Percentiles rank a stretch among this genome's conserved stretches.
Evolutionary conservation across 225 moss, liverwort and hornwort genomes (phyloP).

Genomic region (Rhytidiadelphus loreus): DNA sequence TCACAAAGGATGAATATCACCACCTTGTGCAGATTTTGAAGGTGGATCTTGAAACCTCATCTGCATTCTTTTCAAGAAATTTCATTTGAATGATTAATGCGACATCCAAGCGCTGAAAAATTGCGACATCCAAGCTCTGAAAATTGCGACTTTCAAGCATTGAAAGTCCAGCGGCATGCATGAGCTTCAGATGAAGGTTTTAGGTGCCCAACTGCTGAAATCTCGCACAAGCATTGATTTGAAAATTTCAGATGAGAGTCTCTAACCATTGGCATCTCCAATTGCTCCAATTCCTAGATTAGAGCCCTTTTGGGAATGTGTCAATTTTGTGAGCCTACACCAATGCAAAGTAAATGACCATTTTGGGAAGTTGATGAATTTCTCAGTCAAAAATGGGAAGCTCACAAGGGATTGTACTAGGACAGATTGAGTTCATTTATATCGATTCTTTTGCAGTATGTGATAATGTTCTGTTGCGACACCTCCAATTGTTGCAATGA

Average conservation of each 20-base stretch:
- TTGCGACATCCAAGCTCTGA: not conserved
- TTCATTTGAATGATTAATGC: not conserved
- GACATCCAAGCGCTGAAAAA: not conserved
- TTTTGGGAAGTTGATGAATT: not conserved
- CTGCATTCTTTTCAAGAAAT: not conserved
- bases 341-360: not conserved
- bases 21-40: not conserved
- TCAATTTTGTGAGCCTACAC: not conserved
- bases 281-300: not conserved
- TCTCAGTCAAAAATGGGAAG: not conserved
- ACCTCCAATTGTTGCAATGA: not conserved
- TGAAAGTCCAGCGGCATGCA: not conserved
- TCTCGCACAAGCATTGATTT: not conserved
- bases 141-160: not conserved
- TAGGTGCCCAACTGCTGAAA: not conserved
- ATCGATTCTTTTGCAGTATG: not conserved
- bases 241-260: not conserved
- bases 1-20: not conserved
- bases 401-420: not conserved
- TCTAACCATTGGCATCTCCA: not conserved
- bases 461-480: too few species aligned
- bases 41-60: not conserved
- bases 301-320: too few species aligned
- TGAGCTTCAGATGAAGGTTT: not conserved
- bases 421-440: not conserved